phyloP scores from a whole-genome alignment of 306 rosid species.

The Lablab purpureus region DNA sequence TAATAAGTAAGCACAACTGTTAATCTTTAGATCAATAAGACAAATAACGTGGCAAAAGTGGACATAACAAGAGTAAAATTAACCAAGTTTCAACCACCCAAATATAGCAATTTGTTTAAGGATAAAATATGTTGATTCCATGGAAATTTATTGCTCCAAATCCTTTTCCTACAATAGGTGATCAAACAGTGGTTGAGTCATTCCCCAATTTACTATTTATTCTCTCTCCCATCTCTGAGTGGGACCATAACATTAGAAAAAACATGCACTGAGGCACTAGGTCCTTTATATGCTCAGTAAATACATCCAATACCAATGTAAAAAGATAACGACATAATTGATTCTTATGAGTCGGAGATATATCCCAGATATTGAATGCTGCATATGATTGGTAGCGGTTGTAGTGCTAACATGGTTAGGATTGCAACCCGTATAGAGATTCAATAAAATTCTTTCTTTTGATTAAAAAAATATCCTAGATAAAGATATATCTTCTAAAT shows the following conservation, averaged over 20 bases:
- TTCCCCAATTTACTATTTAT: neutral
- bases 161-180: neutral
- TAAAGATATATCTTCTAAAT: too few relatives aligned
- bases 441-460: too few relatives aligned
- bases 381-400: too few relatives aligned
- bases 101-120: neutral
- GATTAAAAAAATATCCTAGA: too few relatives aligned
- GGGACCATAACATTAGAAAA: neutral
- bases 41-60: neutral
- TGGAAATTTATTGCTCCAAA: neutral
- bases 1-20: neutral
- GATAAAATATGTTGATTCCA: neutral
- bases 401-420: too few relatives aligned
- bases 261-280: neutral
- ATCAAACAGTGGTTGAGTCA: neutral
- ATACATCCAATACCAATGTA: neutral
- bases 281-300: neutral
- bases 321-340: neutral
- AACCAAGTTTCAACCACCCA: constrained; percentile 3
- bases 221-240: neutral
- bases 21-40: neutral
- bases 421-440: too few relatives aligned
- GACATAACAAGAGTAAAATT: neutral
- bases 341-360: neutral
- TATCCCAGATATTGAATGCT: neutral